phyloP scores from a whole-genome alignment of 2,329 filamentous ascomycete genomes.

The Hypoxylon sp. region DNA sequence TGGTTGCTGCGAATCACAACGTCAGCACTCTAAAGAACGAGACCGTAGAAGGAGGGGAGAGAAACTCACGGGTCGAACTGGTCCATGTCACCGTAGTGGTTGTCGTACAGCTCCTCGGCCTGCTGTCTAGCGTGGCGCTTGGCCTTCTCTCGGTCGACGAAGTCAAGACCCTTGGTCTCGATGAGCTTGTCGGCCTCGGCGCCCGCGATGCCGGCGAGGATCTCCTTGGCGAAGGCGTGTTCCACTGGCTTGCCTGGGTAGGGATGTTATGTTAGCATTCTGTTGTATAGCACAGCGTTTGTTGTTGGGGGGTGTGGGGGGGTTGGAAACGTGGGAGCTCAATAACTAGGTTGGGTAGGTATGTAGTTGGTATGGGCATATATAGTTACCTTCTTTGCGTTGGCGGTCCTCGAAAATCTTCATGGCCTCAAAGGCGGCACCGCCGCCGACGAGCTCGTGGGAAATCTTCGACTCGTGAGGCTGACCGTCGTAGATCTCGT shows the following conservation, averaged over 20 bases:
- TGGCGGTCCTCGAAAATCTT: constrained; percentile 81
- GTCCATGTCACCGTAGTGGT: constrained; percentile 64
- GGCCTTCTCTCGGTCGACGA: constrained; percentile 64
- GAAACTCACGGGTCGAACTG: constrained; percentile 65
- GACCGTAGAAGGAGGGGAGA: no score
- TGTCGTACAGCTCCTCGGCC: constrained; percentile 67
- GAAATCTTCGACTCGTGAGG: constrained; percentile 69
- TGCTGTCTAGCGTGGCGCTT: constrained; percentile 66
- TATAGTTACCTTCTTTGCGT: constrained; percentile 73
- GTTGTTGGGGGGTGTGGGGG: no score
- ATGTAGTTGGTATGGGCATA: no score
- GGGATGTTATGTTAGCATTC: neutral
- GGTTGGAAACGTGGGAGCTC: no score
- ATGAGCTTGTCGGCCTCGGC: constrained; percentile 79
- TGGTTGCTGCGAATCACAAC: constrained; percentile 14
- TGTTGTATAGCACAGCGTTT: no score
- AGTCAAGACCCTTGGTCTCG: constrained; percentile 74
- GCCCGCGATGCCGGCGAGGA: constrained; percentile 75
- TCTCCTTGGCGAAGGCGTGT: constrained; percentile 81
- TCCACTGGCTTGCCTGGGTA: constrained; percentile 72
- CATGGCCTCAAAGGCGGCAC: constrained; percentile 80
- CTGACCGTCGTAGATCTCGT: constrained; percentile 53
- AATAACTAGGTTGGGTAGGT: no score
- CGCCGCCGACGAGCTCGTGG: constrained; percentile 79
- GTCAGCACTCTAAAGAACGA: constrained; percentile 17